phyloP scores from a whole-genome alignment of 1,139 yeast species.

The Blastobotrys proliferans region DNA sequence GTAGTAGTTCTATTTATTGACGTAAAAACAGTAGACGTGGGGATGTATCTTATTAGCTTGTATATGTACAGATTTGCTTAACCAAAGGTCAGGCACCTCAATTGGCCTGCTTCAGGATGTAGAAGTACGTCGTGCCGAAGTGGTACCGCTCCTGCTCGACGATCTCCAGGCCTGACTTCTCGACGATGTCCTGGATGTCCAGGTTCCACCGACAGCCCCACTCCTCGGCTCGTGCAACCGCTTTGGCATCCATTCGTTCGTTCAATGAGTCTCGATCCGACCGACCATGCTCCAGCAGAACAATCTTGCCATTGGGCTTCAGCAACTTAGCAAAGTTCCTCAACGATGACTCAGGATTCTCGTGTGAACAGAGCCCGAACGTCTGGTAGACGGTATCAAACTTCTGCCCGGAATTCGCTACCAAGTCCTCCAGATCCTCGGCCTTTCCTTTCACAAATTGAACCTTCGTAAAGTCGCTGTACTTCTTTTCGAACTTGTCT shows the following conservation, averaged over 20 bases:
- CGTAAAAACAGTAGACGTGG: neutral
- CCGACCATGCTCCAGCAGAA: slow-evolving; percentile 88
- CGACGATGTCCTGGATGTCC: slow-evolving; percentile 82
- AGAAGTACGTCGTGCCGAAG: slow-evolving; percentile 73
- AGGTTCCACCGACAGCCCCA: slow-evolving; percentile 99
- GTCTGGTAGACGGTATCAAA: slow-evolving; percentile 93
- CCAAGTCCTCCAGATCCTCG: slow-evolving; percentile 66
- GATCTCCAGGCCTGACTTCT: slow-evolving; percentile 77
- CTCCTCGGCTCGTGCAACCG: slow-evolving; percentile 75
- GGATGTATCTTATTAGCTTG: neutral
- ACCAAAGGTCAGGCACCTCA: neutral
- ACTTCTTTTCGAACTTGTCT: slow-evolving; percentile 63
- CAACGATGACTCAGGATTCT: slow-evolving; percentile 82
- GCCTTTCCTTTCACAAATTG: slow-evolving; percentile 93
- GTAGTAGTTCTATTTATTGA: slow-evolving; percentile 4
- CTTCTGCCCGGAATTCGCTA: slow-evolving; percentile 43
- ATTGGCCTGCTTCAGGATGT: slow-evolving; percentile 25
- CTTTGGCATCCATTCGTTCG: slow-evolving; percentile 74
- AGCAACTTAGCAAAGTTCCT: slow-evolving; percentile 66
- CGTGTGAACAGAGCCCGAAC: slow-evolving; percentile 92
- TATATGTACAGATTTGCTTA: neutral
- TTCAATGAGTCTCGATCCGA: slow-evolving; percentile 77
- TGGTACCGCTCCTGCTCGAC: slow-evolving; percentile 77
- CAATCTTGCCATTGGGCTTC: slow-evolving; percentile 87
- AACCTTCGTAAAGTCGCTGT: slow-evolving; percentile 63